A percentile compares a stretch with the other conserved stretches of the same genome.
Evolutionary conservation across 2,329 filamentous ascomycete genomes (phyloP).

Genomic region (Phialophora expanda): DNA sequence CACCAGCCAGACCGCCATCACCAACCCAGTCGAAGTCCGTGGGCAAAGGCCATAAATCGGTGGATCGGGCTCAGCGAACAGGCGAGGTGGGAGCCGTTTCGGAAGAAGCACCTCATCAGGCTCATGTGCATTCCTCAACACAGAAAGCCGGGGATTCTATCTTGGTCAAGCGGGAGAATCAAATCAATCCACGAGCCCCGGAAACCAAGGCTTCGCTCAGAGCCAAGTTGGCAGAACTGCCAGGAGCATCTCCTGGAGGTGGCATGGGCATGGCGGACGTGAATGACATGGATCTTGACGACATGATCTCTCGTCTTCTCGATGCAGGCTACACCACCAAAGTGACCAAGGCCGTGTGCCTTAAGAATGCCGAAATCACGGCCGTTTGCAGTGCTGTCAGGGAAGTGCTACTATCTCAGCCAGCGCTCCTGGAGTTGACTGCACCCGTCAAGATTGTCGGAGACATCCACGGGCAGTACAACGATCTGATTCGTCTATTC

Average conservation of each 20-base stretch:
- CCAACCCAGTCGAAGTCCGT: slow-evolving; percentile 79
- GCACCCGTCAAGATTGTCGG: slow-evolving; percentile 98
- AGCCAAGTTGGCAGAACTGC: slow-evolving; percentile 40
- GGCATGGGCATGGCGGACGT: slow-evolving; percentile 85
- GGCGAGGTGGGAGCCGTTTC: slow-evolving; percentile 96
- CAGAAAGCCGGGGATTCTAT: slow-evolving; percentile 87
- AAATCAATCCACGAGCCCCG: slow-evolving; percentile 67
- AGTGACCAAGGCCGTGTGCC: slow-evolving; percentile 93
- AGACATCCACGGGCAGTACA: slow-evolving; percentile 96
- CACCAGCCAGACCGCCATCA: slow-evolving; percentile 74
- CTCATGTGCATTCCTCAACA: slow-evolving; percentile 59
- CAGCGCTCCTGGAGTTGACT: slow-evolving; percentile 86
- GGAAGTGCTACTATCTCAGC: slow-evolving; percentile 89
- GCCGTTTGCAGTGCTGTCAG: slow-evolving; percentile 89
- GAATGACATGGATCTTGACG: slow-evolving; percentile 91
- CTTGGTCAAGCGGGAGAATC: slow-evolving; percentile 77
- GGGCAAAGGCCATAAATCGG: slow-evolving; percentile 74
- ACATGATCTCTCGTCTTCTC: slow-evolving; percentile 92
- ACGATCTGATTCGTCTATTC: slow-evolving; percentile 93
- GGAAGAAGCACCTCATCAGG: slow-evolving; percentile 79
- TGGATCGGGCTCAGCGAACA: slow-evolving; percentile 78
- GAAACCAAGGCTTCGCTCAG: slow-evolving; percentile 47
- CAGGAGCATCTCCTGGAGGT: slow-evolving; percentile 55
- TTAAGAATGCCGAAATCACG: slow-evolving; percentile 96
- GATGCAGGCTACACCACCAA: slow-evolving; percentile 96